phyloP scores from a whole-genome alignment of 768 basidiomycete genomes.

The Cystofilobasidium bisporidii region DNA sequence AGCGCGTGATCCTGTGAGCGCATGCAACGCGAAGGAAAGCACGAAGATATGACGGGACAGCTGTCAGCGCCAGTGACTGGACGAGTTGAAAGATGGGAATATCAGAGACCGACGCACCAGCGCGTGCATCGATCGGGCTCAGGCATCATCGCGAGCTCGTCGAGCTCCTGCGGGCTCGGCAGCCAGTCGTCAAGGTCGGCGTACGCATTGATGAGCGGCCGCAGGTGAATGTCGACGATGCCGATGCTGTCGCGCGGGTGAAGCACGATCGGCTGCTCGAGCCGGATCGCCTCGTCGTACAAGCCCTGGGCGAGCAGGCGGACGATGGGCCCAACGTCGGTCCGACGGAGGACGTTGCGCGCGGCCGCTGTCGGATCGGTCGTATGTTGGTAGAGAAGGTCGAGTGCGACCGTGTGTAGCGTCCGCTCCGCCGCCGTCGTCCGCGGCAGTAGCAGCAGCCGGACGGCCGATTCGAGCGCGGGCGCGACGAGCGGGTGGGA shows the following conservation, averaged over 20 bases:
- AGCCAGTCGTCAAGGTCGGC: background rate
- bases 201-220: background rate
- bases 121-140: conserved; percentile 16
- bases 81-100: conserved; percentile 1
- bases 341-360: conserved; percentile 8
- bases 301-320: conserved; percentile 18
- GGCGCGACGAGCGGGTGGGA: conserved; percentile 11
- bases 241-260: background rate
- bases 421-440: background rate
- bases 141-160: background rate
- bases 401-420: conserved; percentile 11
- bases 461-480: background rate
- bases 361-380: conserved; percentile 5
- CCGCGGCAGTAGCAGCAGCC: conserved; percentile 9
- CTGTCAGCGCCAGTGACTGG: background rate
- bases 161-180: conserved; percentile 14
- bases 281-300: conserved; percentile 6
- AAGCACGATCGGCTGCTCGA: background rate
- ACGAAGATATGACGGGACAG: background rate
- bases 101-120: too few relatives aligned
- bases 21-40: too few relatives aligned
- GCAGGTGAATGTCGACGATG: background rate
- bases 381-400: conserved; percentile 19
- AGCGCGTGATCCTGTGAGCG: conserved; percentile 75
- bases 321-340: conserved; percentile 14